Evolutionary conservation across 2,329 filamentous ascomycete genomes (phyloP).

Genomic region (Xylariaceae sp.): DNA sequence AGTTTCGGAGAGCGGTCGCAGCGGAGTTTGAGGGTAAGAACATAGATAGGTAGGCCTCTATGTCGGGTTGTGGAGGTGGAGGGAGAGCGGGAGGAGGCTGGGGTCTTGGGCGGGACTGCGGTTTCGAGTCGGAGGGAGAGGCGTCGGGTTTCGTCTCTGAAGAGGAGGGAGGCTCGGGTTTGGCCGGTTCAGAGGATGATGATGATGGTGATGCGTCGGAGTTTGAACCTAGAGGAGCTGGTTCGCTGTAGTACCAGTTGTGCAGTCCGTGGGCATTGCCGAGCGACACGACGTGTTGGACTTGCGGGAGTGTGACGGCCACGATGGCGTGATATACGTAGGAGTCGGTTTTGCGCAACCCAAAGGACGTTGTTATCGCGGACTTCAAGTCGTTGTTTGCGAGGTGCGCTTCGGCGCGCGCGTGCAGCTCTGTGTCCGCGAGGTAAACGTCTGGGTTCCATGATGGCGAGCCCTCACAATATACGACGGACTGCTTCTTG

Average conservation of each 20-base stretch:
- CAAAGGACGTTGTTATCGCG: constrained; percentile 52
- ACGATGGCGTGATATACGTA: constrained; percentile 60
- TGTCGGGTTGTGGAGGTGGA: constrained; percentile 61
- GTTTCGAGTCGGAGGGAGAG: background rate
- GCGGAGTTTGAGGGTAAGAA: constrained; percentile 67
- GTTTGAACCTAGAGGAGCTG: no score
- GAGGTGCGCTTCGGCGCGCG: constrained; percentile 46
- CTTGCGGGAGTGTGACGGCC: constrained; percentile 55
- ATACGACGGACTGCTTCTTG: constrained; percentile 34
- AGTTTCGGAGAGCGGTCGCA: constrained; percentile 65
- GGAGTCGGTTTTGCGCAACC: constrained; percentile 50
- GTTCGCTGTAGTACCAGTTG: constrained; percentile 51
- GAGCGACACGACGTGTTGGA: constrained; percentile 52
- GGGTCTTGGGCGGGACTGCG: background rate
- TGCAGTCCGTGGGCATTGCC: constrained; percentile 55
- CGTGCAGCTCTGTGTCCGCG: constrained; percentile 46
- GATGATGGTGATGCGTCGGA: no score
- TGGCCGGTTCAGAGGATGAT: no score
- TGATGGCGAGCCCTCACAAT: constrained; percentile 52
- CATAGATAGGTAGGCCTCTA: constrained; percentile 69
- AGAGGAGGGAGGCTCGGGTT: no score
- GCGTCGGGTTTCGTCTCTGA: background rate
- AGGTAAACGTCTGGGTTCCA: constrained; percentile 52
- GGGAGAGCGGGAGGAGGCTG: constrained; percentile 40
- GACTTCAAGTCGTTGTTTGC: constrained; percentile 49